Evolutionary conservation across 345 rosid genomes (phyloP), one percentile per base, ranked within the genome.

Genomic region (Boechera retrofracta): DNA sequence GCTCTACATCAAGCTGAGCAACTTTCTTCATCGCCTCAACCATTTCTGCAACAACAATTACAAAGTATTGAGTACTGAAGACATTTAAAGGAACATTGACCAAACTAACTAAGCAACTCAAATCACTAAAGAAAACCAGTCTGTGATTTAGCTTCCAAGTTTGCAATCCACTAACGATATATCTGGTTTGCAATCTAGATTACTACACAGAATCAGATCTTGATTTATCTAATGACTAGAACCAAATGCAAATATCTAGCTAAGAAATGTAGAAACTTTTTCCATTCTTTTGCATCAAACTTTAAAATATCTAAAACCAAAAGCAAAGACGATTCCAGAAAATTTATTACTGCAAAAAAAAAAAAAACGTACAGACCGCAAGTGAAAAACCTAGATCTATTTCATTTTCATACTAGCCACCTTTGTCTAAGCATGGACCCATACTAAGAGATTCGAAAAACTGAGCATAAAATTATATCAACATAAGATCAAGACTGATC

Each of bases 21-120:
- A 87, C 87, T 67, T 84, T 86, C 78, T 86, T 85, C 93, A 87
- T 86, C 28, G 85, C 81, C 16, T 89, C 89, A 62, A 87, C 91
- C 93, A 89, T 87, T 69, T 89, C 93, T 86, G 69, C 51, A 58
- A 58, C 64, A 77, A 24, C 52, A 56, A 18, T 47, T 49, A 4
- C 49, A 28, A 55, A 44, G 45, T 12, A 64, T 41, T 31, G 11
- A 74, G 4, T 3, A 64, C 4, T 10, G 0, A 62, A 49, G 60
- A 10, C 59, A 13, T 32, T 7, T 16, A 71, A 29, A 42, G 15
- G 48, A 47, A 57, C 33, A 44, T 53, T 7, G 10, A 44, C 65
- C 35, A 59, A 47, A 13, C 3, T 10, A 59, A 59, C n/a, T 21
- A 47, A 8, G 28, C 35, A 48, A 48, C 67, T 58, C 33, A 58